phyloP scores from a whole-genome alignment of 2,329 filamentous ascomycete species.

The Colletotrichum orchidophilum region DNA sequence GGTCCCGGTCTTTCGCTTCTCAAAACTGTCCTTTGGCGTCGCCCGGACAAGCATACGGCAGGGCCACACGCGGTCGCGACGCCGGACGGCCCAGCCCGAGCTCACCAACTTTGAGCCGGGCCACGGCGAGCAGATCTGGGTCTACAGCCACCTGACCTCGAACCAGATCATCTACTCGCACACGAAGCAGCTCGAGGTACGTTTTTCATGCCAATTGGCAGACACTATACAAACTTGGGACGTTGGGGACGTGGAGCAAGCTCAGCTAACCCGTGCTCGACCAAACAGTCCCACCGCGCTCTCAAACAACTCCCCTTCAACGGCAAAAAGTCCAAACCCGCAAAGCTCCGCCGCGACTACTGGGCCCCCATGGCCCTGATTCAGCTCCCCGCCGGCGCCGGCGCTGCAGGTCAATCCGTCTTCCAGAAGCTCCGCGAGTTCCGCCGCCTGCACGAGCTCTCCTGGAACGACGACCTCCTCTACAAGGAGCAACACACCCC shows the following conservation, averaged over 20 bases:
- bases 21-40: conserved; percentile 53
- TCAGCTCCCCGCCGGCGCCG: conserved; percentile 62
- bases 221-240: too few relatives aligned
- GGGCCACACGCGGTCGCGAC: conserved; percentile 40
- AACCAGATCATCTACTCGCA: conserved; percentile 65
- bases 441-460: conserved; percentile 68
- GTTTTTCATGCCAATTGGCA: conserved; percentile 36
- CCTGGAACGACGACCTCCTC: conserved; percentile 62
- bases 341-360: conserved; percentile 73
- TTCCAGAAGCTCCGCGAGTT: conserved; percentile 74
- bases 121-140: conserved; percentile 67
- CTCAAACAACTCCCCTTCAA: conserved; percentile 70
- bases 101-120: conserved; percentile 43
- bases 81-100: conserved; percentile 35
- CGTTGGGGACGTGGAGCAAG: too few relatives aligned
- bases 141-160: conserved; percentile 60
- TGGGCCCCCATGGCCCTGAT: conserved; percentile 71
- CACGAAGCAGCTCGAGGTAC: conserved; percentile 55
- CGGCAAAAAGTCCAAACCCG: conserved; percentile 72
- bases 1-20: conserved; percentile 45
- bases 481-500: conserved; percentile 41
- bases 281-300: conserved; percentile 51
- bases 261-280: conserved; percentile 11
- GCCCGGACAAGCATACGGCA: conserved; percentile 54
- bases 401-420: conserved; percentile 64